Conservation (phyloP, 139 green algal genomes). For the Chlamydomonas urium region DNA sequence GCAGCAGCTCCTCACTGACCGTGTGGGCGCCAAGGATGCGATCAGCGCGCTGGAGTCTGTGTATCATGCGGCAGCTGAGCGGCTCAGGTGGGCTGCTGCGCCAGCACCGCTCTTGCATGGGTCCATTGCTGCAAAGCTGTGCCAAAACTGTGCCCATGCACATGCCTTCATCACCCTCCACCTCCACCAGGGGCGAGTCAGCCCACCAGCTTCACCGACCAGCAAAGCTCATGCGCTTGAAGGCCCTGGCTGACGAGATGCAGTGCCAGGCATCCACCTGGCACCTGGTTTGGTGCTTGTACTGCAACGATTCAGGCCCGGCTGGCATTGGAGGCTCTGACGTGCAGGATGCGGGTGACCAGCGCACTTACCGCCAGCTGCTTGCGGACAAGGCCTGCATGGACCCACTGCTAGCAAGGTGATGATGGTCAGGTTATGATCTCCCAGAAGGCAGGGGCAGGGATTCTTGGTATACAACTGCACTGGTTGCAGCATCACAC, state of each 20-base stretch:
- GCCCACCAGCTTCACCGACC: conserved; percentile 49
- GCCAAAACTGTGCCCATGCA: neutral
- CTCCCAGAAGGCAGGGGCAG: too few relatives aligned
- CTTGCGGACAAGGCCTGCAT: conserved; percentile 25
- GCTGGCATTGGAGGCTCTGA: conserved; percentile 42
- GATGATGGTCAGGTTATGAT: too few relatives aligned
- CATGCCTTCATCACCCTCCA: neutral
- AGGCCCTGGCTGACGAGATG: conserved; percentile 49
- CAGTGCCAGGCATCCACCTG: conserved; percentile 57
- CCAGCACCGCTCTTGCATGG: too few relatives aligned
- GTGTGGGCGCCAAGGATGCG: neutral
- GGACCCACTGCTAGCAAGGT: conserved; percentile 7
- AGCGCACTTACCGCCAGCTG: conserved; percentile 44
- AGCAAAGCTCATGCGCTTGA: conserved; percentile 44
- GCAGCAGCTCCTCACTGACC: neutral
- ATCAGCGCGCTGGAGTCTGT: neutral
- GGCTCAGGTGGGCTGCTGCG: neutral
- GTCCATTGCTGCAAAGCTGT: neutral
- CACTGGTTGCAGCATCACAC: too few relatives aligned
- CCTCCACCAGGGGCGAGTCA: conserved; percentile 16
- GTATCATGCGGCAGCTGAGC: neutral
- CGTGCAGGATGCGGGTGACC: conserved; percentile 40
- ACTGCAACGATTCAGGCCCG: conserved; percentile 43
- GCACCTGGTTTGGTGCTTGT: conserved; percentile 63
- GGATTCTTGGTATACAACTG: too few relatives aligned